These are phyloP conservation scores for Amaranthus hypochondriacus DNA, from an alignment of 148 eudicot genomes.

Conservation along the genomic window DNA sequence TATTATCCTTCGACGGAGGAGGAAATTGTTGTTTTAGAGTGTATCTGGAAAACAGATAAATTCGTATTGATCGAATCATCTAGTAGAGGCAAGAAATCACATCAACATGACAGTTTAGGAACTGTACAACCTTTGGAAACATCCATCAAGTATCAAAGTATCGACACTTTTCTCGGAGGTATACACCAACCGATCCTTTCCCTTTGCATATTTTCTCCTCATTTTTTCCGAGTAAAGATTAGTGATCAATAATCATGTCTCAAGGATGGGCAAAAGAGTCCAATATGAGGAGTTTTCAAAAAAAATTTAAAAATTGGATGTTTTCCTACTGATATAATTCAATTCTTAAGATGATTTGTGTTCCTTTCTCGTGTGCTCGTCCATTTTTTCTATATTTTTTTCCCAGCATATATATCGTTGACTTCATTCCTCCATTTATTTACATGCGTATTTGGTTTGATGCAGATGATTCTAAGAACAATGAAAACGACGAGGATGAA, in stretches of 20 bases:
- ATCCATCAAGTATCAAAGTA: slow-evolving; percentile 45
- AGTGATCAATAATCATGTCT: too few species aligned
- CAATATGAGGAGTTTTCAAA: too few species aligned
- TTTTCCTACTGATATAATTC: too few species aligned
- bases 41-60: slow-evolving; percentile 73
- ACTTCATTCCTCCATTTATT: neutral
- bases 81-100: slow-evolving; percentile 21
- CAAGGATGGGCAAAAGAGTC: too few species aligned
- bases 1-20: slow-evolving; percentile 67
- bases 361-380: too few species aligned
- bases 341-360: too few species aligned
- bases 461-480: slow-evolving; percentile 23
- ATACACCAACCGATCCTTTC: neutral
- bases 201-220: neutral
- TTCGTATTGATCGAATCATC: slow-evolving; percentile 55
- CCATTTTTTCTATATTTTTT: too few species aligned
- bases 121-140: slow-evolving; percentile 27
- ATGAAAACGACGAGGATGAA: slow-evolving; percentile 23
- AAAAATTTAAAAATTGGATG: too few species aligned
- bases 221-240: too few species aligned
- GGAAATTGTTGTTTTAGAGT: slow-evolving; percentile 42
- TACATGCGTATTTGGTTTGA: slow-evolving; percentile 8
- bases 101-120: slow-evolving; percentile 29
- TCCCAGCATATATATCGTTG: neutral
- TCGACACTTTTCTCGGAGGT: slow-evolving; percentile 73